These are phyloP conservation scores for Fibroporia radiculosa DNA, from an alignment of 768 basidiomycete genomes.

Conservation along the genomic window DNA sequence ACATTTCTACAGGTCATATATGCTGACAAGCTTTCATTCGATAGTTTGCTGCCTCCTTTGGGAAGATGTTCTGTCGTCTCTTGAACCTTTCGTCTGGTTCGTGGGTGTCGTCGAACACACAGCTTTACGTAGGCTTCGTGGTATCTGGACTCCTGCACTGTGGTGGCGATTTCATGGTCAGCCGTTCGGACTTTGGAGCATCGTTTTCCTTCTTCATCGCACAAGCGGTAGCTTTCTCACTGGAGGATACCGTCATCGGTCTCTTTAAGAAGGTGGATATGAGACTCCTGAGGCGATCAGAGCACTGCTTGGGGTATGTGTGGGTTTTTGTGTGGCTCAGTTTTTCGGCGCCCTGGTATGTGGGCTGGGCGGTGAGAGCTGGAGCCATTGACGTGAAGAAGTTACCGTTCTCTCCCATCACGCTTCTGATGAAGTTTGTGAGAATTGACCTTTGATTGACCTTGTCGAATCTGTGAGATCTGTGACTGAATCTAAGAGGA, in stretches of 20 bases:
- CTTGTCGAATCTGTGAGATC: too few relatives aligned
- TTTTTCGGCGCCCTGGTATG: constrained; percentile 4
- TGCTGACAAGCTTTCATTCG: neutral
- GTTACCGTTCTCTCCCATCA: constrained; percentile 1
- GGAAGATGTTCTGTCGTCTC: constrained; percentile 6
- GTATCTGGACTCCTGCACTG: constrained; percentile 11
- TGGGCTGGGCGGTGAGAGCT: neutral
- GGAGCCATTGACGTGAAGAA: neutral
- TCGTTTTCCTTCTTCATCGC: constrained; percentile 13
- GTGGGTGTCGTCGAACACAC: constrained; percentile 12
- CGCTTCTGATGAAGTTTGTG: too few relatives aligned
- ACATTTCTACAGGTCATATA: neutral
- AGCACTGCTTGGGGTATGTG: constrained; percentile 6
- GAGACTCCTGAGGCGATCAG: neutral
- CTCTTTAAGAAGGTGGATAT: neutral
- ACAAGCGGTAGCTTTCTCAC: constrained; percentile 11
- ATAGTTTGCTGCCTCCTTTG: constrained; percentile 9
- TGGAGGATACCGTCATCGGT: constrained; percentile 13
- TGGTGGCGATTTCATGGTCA: constrained; percentile 14
- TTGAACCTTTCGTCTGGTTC: constrained; percentile 9
- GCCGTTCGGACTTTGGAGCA: constrained; percentile 1
- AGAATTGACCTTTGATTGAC: too few relatives aligned
- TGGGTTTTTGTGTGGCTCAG: constrained; percentile 12
- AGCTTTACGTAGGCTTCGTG: constrained; percentile 16
- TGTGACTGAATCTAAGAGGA: too few relatives aligned